Percentiles rank a stretch among this genome's conserved stretches.
phyloP scores from a whole-genome alignment of 1,139 yeast species.

The Suhomyces bokatorum region DNA sequence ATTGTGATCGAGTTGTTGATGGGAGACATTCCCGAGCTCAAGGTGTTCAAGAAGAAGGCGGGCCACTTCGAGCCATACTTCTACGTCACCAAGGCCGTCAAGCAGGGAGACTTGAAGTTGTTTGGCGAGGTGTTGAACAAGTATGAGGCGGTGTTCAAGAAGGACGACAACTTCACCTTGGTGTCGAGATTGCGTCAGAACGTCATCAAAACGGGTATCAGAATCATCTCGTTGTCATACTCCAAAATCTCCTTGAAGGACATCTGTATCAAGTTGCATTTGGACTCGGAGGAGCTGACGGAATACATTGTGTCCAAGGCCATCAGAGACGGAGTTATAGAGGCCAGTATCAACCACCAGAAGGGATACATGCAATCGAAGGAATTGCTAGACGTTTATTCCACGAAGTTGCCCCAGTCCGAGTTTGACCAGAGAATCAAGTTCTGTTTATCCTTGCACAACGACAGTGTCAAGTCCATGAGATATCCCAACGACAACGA shows the following conservation, averaged over 20 bases:
- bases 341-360: slow-evolving; percentile 90
- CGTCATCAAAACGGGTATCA: slow-evolving; percentile 95
- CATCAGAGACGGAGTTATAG: slow-evolving; percentile 96
- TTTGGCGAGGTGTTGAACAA: slow-evolving; percentile 74
- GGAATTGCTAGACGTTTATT: slow-evolving; percentile 83
- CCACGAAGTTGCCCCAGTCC: slow-evolving; percentile 82
- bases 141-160: slow-evolving; percentile 62
- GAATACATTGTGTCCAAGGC: slow-evolving; percentile 97
- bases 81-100: slow-evolving; percentile 87
- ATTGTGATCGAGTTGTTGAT: slow-evolving; percentile 87
- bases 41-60: slow-evolving; percentile 69
- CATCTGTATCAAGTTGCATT: slow-evolving; percentile 81
- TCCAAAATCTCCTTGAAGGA: slow-evolving; percentile 90
- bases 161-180: slow-evolving; percentile 81
- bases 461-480: slow-evolving; percentile 94
- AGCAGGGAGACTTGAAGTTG: slow-evolving; percentile 82
- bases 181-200: slow-evolving; percentile 91
- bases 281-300: slow-evolving; percentile 93
- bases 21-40: slow-evolving; percentile 96
- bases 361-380: slow-evolving; percentile 89
- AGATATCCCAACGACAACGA: slow-evolving; percentile 67
- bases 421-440: slow-evolving; percentile 92
- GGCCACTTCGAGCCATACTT: slow-evolving; percentile 71
- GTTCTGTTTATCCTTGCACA: slow-evolving; percentile 87
- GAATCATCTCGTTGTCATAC: slow-evolving; percentile 89